phyloP scores from a whole-genome alignment of 805 yeast species.

The Wickerhamiella sergipiensis region DNA sequence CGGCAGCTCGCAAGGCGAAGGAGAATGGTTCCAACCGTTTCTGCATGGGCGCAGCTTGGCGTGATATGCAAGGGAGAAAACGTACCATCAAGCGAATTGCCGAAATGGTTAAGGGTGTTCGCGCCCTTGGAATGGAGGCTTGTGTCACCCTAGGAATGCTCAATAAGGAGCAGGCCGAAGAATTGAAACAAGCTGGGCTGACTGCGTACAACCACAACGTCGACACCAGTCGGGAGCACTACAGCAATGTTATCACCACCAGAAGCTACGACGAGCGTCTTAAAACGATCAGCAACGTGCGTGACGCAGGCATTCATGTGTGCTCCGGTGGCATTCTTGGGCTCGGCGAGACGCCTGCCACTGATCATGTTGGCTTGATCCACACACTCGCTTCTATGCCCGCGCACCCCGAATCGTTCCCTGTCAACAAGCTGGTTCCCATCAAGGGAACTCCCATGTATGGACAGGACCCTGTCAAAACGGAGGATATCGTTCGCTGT shows the following conservation, averaged over 20 bases:
- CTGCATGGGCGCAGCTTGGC: constrained; percentile 83
- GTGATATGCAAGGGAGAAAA: constrained; percentile 70
- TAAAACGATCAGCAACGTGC: constrained; percentile 50
- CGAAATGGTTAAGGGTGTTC: constrained; percentile 51
- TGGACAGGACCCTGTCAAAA: constrained; percentile 15
- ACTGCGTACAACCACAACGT: constrained; percentile 76
- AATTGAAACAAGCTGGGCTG: constrained; percentile 51
- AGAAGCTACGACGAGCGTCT: constrained; percentile 61
- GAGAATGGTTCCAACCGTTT: constrained; percentile 62
- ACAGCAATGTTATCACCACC: constrained; percentile 58
- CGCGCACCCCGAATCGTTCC: constrained; percentile 67
- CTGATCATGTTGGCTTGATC: constrained; percentile 56
- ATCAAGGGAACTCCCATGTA: constrained; percentile 63
- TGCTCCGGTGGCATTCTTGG: constrained; percentile 77
- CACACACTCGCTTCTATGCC: constrained; percentile 54
- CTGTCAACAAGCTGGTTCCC: constrained; percentile 68
- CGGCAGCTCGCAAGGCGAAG: constrained; percentile 52
- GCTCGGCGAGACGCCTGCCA: constrained; percentile 50
- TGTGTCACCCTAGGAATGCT: constrained; percentile 78
- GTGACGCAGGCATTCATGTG: constrained; percentile 47
- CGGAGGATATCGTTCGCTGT: constrained; percentile 50
- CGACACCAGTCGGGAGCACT: constrained; percentile 67
- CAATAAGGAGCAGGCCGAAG: constrained; percentile 45
- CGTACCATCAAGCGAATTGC: constrained; percentile 47
- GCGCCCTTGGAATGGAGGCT: constrained; percentile 56